These are phyloP conservation scores for Ophiostoma fasciatum DNA, from an alignment of 2,329 filamentous ascomycete genomes.

Conservation along the genomic window DNA sequence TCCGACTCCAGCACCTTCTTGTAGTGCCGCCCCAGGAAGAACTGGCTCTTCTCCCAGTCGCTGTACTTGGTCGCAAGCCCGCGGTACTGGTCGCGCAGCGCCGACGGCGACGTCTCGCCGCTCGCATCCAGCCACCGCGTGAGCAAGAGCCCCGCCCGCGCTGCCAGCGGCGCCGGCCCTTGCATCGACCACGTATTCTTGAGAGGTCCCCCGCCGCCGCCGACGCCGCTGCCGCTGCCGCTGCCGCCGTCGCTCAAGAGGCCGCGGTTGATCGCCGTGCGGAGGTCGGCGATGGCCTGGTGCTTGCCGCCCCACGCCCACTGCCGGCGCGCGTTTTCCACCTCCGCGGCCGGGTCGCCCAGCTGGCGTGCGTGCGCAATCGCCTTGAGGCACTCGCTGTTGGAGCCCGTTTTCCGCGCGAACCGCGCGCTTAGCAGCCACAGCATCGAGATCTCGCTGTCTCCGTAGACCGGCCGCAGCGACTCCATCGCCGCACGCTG, in stretches of 20 bases:
- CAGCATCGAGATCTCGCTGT: slow-evolving; percentile 62
- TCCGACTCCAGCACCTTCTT: slow-evolving; percentile 90
- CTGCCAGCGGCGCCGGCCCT: slow-evolving; percentile 31
- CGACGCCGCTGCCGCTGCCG: neutral
- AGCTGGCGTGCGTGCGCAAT: slow-evolving; percentile 77
- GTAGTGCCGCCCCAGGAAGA: slow-evolving; percentile 93
- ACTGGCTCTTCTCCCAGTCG: slow-evolving; percentile 93
- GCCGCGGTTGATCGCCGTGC: slow-evolving; percentile 52
- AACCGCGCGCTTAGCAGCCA: slow-evolving; percentile 80
- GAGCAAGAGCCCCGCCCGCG: slow-evolving; percentile 70
- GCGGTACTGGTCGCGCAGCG: slow-evolving; percentile 69
- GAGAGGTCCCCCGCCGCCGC: neutral
- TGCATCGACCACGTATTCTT: slow-evolving; percentile 1
- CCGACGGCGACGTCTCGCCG: slow-evolving; percentile 78
- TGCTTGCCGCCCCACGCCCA: slow-evolving; percentile 90
- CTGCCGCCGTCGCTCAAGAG: neutral
- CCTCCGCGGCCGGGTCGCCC: slow-evolving; percentile 73
- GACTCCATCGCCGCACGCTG: slow-evolving; percentile 79
- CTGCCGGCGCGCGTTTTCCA: slow-evolving; percentile 83
- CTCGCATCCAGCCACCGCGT: slow-evolving; percentile 94
- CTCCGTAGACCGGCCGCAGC: slow-evolving; percentile 50
- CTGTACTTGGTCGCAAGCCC: slow-evolving; percentile 55
- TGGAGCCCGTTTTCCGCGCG: slow-evolving; percentile 70
- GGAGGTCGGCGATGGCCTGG: slow-evolving; percentile 84
- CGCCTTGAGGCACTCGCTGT: slow-evolving; percentile 82